These are phyloP conservation scores for Talaromyces sp. DNA, from an alignment of 2,329 filamentous ascomycete species.

Conservation along the genomic window DNA sequence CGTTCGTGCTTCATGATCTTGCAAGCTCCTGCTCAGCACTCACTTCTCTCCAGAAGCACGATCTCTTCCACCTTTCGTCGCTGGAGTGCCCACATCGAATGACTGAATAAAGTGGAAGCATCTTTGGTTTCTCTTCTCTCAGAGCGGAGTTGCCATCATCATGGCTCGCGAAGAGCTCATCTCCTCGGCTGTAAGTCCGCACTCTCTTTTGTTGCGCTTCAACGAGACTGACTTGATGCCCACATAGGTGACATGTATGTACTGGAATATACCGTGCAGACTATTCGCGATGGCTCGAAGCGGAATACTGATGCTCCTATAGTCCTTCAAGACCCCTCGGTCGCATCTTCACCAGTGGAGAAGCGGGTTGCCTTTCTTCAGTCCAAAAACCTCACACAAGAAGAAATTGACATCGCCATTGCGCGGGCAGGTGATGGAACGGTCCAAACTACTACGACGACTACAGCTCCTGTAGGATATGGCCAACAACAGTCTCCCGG, in stretches of 20 bases:
- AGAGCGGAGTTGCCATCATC: constrained; percentile 52
- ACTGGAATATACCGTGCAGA: neutral
- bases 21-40: neutral
- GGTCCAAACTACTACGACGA: constrained; percentile 40
- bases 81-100: neutral
- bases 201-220: neutral
- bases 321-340: constrained; percentile 93
- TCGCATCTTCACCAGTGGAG: constrained; percentile 83
- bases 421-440: constrained; percentile 64
- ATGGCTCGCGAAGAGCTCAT: constrained; percentile 93
- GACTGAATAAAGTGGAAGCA: constrained; percentile 5
- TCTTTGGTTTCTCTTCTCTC: neutral
- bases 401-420: constrained; percentile 85
- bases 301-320: constrained; percentile 8
- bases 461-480: constrained; percentile 47
- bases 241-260: constrained; percentile 50
- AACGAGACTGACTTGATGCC: constrained; percentile 2
- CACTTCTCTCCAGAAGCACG: neutral
- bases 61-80: neutral
- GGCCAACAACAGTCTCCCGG: constrained; percentile 37
- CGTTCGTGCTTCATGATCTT: neutral
- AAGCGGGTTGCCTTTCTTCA: constrained; percentile 89
- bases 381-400: constrained; percentile 94
- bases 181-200: constrained; percentile 62
- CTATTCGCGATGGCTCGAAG: neutral